Conservation (phyloP, 805 yeast genomes). For the Cyberlindnera mycetangii region DNA sequence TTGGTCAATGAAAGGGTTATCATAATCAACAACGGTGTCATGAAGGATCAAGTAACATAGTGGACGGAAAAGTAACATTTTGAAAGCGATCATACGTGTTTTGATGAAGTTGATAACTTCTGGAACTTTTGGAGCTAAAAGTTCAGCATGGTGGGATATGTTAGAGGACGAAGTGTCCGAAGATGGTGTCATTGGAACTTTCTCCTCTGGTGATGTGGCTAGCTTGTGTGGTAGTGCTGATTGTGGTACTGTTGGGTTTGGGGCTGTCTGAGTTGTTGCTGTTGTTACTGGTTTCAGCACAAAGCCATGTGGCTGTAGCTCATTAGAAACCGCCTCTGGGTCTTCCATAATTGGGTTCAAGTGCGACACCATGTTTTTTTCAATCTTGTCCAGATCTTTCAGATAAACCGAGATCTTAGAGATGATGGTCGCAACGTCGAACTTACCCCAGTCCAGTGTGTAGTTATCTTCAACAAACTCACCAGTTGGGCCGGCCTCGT, state of each 20-base stretch:
- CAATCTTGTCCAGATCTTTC: conserved; percentile 23
- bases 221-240: not conserved
- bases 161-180: conserved; percentile 15
- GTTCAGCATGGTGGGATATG: conserved; percentile 11
- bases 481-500: conserved; percentile 6
- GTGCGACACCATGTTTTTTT: conserved; percentile 17
- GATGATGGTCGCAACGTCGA: conserved; percentile 12
- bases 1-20: conserved; percentile 16
- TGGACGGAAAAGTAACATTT: conserved; percentile 23
- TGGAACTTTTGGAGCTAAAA: conserved; percentile 13
- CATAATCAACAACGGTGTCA: conserved; percentile 12
- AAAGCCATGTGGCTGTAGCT: conserved; percentile 24
- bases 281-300: conserved; percentile 14
- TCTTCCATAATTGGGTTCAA: conserved; percentile 17
- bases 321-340: conserved; percentile 10
- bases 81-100: conserved; percentile 23
- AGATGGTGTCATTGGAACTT: conserved; percentile 13
- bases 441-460: conserved; percentile 20
- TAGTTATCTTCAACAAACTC: conserved; percentile 18
- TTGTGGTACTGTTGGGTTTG: not conserved
- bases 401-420: conserved; percentile 11
- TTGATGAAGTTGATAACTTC: conserved; percentile 24
- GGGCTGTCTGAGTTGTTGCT: not conserved
- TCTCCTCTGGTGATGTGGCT: not conserved
- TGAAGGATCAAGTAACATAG: conserved; percentile 20